phyloP scores from a whole-genome alignment of 1,139 yeast genomes.

The Yamadazyma buinensis region DNA sequence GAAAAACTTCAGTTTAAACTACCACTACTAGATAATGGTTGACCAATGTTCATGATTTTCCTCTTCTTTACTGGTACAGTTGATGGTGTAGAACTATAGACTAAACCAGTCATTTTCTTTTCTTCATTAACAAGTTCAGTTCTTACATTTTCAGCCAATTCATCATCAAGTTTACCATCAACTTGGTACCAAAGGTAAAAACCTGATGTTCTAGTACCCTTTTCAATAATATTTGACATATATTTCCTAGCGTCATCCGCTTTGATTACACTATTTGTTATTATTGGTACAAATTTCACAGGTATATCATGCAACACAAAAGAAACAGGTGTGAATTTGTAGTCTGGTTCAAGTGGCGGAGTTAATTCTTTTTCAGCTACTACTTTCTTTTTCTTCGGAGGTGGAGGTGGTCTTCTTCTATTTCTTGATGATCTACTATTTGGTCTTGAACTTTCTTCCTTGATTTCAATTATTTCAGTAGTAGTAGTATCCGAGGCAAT shows the following conservation, averaged over 20 bases:
- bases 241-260: slow-evolving; percentile 50
- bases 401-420: slow-evolving; percentile 19
- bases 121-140: slow-evolving; percentile 36
- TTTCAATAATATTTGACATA: slow-evolving; percentile 59
- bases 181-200: slow-evolving; percentile 81
- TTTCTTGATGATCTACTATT: slow-evolving; percentile 5
- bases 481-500: slow-evolving; percentile 3
- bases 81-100: slow-evolving; percentile 9
- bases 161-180: slow-evolving; percentile 73
- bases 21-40: slow-evolving; percentile 1
- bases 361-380: slow-evolving; percentile 21
- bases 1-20: too few species aligned
- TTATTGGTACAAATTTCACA: slow-evolving; percentile 60
- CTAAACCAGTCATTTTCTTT: slow-evolving; percentile 37
- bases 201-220: slow-evolving; percentile 59
- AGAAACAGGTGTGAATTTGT: slow-evolving; percentile 58
- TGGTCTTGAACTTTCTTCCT: slow-evolving; percentile 1
- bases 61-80: slow-evolving; percentile 25
- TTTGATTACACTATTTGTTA: slow-evolving; percentile 63
- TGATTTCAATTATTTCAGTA: not conserved
- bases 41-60: slow-evolving; percentile 17
- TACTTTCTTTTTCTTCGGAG: slow-evolving; percentile 18
- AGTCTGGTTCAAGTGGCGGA: slow-evolving; percentile 38
- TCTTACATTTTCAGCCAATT: slow-evolving; percentile 47
- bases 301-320: slow-evolving; percentile 64